Evolutionary conservation across 1,284 basidiomycete species (phyloP), one percentile per base, ranked within the genome.

Genomic region (Tremellales sp.): DNA sequence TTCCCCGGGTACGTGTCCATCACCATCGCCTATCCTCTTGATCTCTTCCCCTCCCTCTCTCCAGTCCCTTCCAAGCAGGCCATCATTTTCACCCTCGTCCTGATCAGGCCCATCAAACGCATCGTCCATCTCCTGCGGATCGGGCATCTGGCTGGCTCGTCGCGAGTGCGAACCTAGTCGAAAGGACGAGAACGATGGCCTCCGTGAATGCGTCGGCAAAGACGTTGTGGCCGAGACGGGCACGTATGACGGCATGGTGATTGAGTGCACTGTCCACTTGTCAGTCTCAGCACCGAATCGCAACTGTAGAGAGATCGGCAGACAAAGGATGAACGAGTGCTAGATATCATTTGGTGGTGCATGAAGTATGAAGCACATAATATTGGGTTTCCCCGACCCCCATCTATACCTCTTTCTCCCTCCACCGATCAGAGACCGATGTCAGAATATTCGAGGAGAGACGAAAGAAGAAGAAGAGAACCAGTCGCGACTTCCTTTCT

Each of bases 71-170:
- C 52, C 12, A 33, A 50, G 35, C 16, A 65, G 44, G 13, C 56
- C 60, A 33, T 61, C 52, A 10, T 53, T 56, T 19, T 63, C 61
- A 26, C 57, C 55, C 29, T 64, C 60, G 28, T 50, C 42, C 35
- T 62, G 64, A 26, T 65, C 65, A 0, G 64, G 65, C 13, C 51
- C 67, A 37, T 71, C 69, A 40, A 73, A 73, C 8, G 71, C 70
- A 12, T 65, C 67, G 43, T 71, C 69, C 70, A 73, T 71, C 52
- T 73, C 71, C 27, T 60, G 53, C 3, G 70, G 63, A 54, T 72
- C 67, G 4, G 70, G 68, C 14, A 68, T 34, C 9, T 41, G 36
- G 26, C 48, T 22, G 37, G 52, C n/a, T 44, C 48, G 18, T 45
- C 51, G 29, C 43, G 49, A 24, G 27, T 45, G 34, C n/a, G 35